Evolutionary conservation across 2,329 filamentous ascomycete genomes (phyloP).

Genomic region (Truncatella angustata): DNA sequence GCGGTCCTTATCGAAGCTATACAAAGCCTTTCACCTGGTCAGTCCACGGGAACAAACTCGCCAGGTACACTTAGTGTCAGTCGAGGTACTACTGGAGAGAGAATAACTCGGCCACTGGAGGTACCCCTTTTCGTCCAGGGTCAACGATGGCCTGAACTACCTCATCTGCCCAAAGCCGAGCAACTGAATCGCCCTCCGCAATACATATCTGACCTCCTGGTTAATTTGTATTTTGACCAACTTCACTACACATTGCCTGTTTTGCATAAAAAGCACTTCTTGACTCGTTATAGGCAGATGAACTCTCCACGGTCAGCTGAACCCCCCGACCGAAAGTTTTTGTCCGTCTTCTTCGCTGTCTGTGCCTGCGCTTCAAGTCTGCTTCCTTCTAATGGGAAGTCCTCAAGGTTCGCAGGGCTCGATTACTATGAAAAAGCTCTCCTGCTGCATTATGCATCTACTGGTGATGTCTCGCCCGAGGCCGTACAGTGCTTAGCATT

Average conservation of each 20-base stretch:
- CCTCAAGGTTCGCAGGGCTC: not conserved
- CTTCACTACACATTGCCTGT: slow-evolving; percentile 3
- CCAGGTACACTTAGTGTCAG: slow-evolving; percentile 1
- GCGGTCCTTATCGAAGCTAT: slow-evolving; percentile 1
- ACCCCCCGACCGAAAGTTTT: not conserved
- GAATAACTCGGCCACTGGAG: not conserved
- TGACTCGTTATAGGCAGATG: not conserved
- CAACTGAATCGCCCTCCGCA: slow-evolving; percentile 5
- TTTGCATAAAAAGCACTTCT: not conserved
- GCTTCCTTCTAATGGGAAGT: not conserved
- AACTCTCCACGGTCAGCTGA: not conserved
- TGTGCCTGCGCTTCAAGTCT: slow-evolving; percentile 3
- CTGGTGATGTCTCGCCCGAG: not conserved
- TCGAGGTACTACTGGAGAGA: not conserved
- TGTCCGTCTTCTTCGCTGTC: slow-evolving; percentile 4
- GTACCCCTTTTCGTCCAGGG: slow-evolving; percentile 3
- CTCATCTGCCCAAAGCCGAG: not conserved
- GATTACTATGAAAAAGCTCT: slow-evolving; percentile 7
- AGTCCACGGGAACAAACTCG: not conserved
- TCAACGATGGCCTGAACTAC: slow-evolving; percentile 3
- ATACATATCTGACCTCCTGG: slow-evolving; percentile 4
- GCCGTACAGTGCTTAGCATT: slow-evolving; percentile 3
- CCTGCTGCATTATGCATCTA: not conserved
- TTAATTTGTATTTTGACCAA: slow-evolving; percentile 5
- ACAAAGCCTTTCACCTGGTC: not conserved